Evolutionary conservation across 352 stramenopile genomes (phyloP).

Genomic region (Pythium diclinum): DNA sequence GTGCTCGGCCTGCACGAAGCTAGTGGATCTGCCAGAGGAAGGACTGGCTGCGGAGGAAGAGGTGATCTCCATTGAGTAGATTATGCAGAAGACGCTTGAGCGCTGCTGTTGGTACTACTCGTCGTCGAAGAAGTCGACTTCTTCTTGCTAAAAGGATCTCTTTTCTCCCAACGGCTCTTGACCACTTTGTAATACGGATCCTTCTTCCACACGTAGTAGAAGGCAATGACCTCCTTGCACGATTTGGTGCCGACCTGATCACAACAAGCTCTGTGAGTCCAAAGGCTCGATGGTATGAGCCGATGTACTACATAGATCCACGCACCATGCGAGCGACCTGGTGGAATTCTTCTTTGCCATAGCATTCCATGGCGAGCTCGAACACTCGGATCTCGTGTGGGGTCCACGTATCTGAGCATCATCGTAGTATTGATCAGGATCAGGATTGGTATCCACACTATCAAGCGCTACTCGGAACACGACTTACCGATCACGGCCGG

Average conservation of each 20-base stretch:
- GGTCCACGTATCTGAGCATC: conserved; percentile 65
- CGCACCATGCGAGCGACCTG: conserved; percentile 65
- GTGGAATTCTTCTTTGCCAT: conserved; percentile 83
- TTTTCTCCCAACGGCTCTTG: conserved; percentile 74
- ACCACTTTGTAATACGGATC: conserved; percentile 80
- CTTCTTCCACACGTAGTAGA: conserved; percentile 90
- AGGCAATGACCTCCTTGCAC: conserved; percentile 67
- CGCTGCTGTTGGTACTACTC: conserved; percentile 2
- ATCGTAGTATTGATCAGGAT: not conserved
- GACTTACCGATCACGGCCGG: conserved; percentile 40
- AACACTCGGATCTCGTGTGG: conserved; percentile 80
- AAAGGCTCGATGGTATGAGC: not conserved
- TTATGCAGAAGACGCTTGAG: conserved; percentile 5
- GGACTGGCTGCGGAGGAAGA: conserved; percentile 42
- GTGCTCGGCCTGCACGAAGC: conserved; percentile 65
- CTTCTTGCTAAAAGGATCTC: conserved; percentile 33
- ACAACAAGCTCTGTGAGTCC: not conserved
- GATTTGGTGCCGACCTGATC: conserved; percentile 65
- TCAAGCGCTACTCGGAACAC: no score
- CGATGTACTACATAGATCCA: not conserved
- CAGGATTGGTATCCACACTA: not conserved
- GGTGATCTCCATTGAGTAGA: conserved; percentile 67
- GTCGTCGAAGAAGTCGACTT: conserved; percentile 15
- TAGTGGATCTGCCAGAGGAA: conserved; percentile 61
- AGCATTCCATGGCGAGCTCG: conserved; percentile 80